Evolutionary conservation across 2,329 filamentous ascomycete genomes (phyloP).

Genomic region (Chaetomiaceae sp.): DNA sequence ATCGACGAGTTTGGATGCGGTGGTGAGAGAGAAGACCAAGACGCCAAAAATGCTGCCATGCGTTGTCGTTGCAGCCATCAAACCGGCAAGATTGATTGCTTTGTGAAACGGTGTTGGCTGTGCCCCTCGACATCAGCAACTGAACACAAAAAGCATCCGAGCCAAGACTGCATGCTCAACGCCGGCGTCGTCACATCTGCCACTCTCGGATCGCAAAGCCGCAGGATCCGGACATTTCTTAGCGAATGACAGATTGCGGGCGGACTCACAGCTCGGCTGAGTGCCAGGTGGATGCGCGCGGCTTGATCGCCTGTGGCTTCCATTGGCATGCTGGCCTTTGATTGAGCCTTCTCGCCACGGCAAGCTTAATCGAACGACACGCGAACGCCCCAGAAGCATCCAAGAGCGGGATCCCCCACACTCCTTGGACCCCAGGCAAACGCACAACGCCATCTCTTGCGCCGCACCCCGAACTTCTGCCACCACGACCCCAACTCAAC

Average conservation of each 20-base stretch:
- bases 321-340: constrained; percentile 19
- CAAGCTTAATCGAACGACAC: constrained; percentile 23
- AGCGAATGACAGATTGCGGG: constrained; percentile 8
- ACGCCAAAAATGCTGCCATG: not conserved
- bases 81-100: not conserved
- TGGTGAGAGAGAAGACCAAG: not conserved
- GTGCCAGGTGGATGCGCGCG: not conserved
- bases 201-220: not conserved
- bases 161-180: constrained; percentile 1
- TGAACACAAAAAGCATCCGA: not conserved
- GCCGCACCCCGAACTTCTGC: constrained; percentile 6
- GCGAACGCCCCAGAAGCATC: constrained; percentile 8
- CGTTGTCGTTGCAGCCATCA: not conserved
- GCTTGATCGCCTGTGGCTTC: constrained; percentile 13
- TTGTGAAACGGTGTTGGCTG: constrained; percentile 9
- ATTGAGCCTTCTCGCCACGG: constrained; percentile 15
- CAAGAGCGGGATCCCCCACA: constrained; percentile 9
- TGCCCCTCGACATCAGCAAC: constrained; percentile 7
- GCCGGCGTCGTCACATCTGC: not conserved
- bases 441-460: constrained; percentile 8
- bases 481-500: not conserved
- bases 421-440: constrained; percentile 4
- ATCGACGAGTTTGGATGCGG: not conserved
- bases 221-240: not conserved
- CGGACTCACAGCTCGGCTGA: constrained; percentile 5